Base-by-base conservation (phyloP, 352 stramenopile genomes). In the Globisporangium irregulare region DNA sequence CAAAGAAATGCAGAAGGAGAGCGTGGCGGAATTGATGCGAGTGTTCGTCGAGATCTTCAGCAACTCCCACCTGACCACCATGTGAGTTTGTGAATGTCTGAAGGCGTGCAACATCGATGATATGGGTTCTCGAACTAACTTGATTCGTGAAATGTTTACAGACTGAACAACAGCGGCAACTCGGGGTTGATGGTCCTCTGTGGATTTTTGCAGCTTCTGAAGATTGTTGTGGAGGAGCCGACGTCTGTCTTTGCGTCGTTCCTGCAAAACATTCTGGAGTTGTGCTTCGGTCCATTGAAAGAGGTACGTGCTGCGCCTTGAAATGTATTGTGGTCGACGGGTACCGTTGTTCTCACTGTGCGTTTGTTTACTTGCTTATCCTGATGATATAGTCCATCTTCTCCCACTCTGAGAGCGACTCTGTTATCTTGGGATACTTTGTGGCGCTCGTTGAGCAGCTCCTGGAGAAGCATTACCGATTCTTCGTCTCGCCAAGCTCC, bases 41-140 rank as follows among this genome's bases (percentile, higher is more conserved):
- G 79, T 84, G 18, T 92, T 94, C 56, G 83, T 94, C 25, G 82
- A 91, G 64, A 91, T 92, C 34, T 94, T 94, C 68, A 85, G 86
- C 54, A 76, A 93, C 53, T 36, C 75, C 29, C 84, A 91, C n/a
- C 76, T 94, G n/a, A 83, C 77, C 24, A 60, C 72, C 53, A 71
- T 88, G 86, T 94, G 84, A 68, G 82, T 84, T 6, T 22, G 27
- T 9, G 7, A 10, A 22, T 50, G 12, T 53, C 3, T 53, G 20
- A 41, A 46, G 22, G 5, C 22, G 12, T 57, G 48, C 34, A 4
- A 4, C 38, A 2, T 18, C 24, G n/a, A 9, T 59, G 32, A 27
- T 10, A n/a, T 51, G 9, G 41, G 6, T 3, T 14, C 51, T 27
- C 27, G 3, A 46, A 70, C 58, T 59, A 9, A 51, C 6, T 20